Evolutionary conservation across 2,329 filamentous ascomycete genomes (phyloP).

Genomic region (Aspergillus nomiae): DNA sequence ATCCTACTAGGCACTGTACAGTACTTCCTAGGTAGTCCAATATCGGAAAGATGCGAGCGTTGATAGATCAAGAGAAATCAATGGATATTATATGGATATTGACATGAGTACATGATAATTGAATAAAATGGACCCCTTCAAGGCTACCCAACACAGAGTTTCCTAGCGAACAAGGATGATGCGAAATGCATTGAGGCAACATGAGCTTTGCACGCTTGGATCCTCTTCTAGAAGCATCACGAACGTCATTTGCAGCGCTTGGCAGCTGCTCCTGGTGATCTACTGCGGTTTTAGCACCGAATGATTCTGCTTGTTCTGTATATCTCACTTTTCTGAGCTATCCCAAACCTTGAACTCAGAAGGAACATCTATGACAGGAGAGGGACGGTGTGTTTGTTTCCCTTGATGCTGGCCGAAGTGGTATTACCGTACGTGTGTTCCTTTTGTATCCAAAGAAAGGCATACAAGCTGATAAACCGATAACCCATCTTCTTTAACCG

Average conservation of each 20-base stretch:
- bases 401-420: not conserved
- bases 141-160: not conserved
- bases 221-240: slow-evolving; percentile 21
- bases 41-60: not conserved
- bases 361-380: not conserved
- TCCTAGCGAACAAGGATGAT: slow-evolving; percentile 2
- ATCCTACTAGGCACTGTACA: not conserved
- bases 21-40: not conserved
- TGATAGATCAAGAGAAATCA: not conserved
- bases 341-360: not conserved
- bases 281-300: no score
- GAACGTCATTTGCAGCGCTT: not conserved
- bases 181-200: not conserved
- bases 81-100: not conserved
- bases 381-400: not conserved
- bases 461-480: not conserved
- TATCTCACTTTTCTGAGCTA: not conserved
- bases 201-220: not conserved
- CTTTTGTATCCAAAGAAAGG: not conserved
- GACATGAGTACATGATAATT: not conserved
- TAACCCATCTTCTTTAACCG: not conserved
- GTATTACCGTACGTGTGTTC: not conserved
- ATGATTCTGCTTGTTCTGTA: not conserved
- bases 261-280: not conserved
- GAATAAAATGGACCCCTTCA: not conserved